A percentile compares a stretch with the other conserved stretches of the same genome.
Conservation (phyloP, 2,329 filamentous ascomycete species). For the Reticulascus tulasneorum region DNA sequence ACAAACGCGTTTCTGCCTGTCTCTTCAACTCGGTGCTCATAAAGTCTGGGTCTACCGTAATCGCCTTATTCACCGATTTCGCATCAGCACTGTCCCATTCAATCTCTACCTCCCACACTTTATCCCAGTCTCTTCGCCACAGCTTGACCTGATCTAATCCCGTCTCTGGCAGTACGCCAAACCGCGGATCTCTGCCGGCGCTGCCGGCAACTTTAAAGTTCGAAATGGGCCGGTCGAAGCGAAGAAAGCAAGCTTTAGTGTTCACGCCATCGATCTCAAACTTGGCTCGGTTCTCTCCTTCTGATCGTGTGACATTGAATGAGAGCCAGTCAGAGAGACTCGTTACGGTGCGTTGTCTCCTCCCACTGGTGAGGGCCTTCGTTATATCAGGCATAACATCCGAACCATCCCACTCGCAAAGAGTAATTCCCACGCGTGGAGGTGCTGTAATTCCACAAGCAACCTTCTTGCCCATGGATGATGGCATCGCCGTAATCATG, state of each 20-base stretch:
- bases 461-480: conserved; percentile 58
- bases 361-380: conserved; percentile 27
- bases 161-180: conserved; percentile 57
- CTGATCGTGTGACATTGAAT: conserved; percentile 51
- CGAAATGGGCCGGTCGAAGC: conserved; percentile 65
- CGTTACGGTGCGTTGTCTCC: conserved; percentile 33
- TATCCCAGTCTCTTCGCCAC: conserved; percentile 78
- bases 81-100: conserved; percentile 52
- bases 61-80: no score
- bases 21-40: conserved; percentile 29
- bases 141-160: conserved; percentile 68
- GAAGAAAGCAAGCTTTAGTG: conserved; percentile 73
- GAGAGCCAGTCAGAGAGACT: conserved; percentile 58
- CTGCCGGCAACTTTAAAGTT: conserved; percentile 63
- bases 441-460: conserved; percentile 47
- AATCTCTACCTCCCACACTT: conserved; percentile 72
- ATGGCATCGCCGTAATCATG: conserved; percentile 67
- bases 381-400: conserved; percentile 60
- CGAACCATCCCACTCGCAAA: conserved; percentile 68
- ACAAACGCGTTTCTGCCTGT: conserved; percentile 38
- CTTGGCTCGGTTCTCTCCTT: conserved; percentile 44
- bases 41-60: conserved; percentile 17
- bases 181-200: conserved; percentile 57
- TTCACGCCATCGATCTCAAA: conserved; percentile 69
- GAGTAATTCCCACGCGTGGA: conserved; percentile 43